Conservation (phyloP, 2,329 filamentous ascomycete genomes). For the Lachnellula subtilissima region DNA sequence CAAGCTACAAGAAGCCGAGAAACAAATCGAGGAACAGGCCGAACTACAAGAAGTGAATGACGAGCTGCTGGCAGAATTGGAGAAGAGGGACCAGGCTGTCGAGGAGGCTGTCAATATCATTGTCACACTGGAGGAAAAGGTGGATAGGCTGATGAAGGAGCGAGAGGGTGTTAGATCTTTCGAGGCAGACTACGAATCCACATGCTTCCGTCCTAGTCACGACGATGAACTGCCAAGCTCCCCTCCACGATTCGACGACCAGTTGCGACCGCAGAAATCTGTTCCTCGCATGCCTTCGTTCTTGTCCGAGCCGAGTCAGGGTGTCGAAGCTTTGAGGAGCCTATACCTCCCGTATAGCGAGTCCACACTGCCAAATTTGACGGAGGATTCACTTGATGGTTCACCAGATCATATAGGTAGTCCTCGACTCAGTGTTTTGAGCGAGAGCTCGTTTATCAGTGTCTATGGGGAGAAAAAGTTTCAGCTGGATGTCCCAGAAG, state of each 20-base stretch:
- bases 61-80: conserved; percentile 53
- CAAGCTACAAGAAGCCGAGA: conserved; percentile 49
- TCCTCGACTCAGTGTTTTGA: conserved; percentile 59
- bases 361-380: conserved; percentile 45
- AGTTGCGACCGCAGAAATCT: conserved; percentile 7
- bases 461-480: conserved; percentile 50
- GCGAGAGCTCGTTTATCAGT: conserved; percentile 63
- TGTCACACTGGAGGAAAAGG: conserved; percentile 55
- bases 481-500: conserved; percentile 14
- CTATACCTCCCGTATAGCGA: conserved; percentile 50
- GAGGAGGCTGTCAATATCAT: conserved; percentile 69
- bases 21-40: conserved; percentile 35
- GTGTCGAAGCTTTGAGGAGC: conserved; percentile 56
- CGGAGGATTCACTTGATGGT: conserved; percentile 35
- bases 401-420: conserved; percentile 39
- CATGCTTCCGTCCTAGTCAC: conserved; percentile 19
- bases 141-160: conserved; percentile 51
- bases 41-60: conserved; percentile 56
- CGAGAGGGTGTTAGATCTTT: conserved; percentile 49
- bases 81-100: conserved; percentile 65
- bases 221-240: conserved; percentile 22
- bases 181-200: conserved; percentile 34
- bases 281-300: conserved; percentile 61
- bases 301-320: conserved; percentile 54
- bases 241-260: conserved; percentile 17